Conservation (phyloP, 441 rosid genomes). For the Monsonia emarginata region DNA sequence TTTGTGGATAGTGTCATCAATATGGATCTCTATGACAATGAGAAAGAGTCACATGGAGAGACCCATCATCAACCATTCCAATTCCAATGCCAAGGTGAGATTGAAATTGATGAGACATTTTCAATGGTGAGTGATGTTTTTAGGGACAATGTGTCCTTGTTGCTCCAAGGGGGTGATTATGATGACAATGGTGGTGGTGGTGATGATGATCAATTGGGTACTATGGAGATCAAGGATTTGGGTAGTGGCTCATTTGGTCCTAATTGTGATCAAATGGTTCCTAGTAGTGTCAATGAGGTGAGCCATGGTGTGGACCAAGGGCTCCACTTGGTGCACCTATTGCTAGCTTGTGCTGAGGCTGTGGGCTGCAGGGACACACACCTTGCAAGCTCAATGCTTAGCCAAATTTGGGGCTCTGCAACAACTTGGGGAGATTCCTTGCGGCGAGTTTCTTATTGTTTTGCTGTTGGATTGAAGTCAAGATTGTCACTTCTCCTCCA, state of each 20-base stretch:
- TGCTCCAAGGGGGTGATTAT: too few species aligned
- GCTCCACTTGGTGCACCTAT: constrained; percentile 50
- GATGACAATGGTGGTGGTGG: too few species aligned
- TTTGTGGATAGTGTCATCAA: constrained; percentile 58
- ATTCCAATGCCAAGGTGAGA: constrained; percentile 14
- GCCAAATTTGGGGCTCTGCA: constrained; percentile 38
- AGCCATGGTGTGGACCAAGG: constrained; percentile 51
- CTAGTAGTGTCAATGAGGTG: constrained; percentile 22
- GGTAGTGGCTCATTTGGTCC: too few species aligned
- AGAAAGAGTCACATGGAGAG: background rate
- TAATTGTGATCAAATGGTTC: constrained; percentile 15
- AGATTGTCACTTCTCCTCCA: constrained; percentile 39
- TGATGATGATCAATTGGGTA: constrained; percentile 19
- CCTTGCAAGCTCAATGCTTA: constrained; percentile 41
- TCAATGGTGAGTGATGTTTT: constrained; percentile 16
- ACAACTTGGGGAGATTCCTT: constrained; percentile 43
- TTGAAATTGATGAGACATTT: constrained; percentile 10
- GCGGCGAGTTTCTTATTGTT: constrained; percentile 50
- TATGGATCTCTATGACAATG: constrained; percentile 23
- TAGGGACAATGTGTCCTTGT: constrained; percentile 18
- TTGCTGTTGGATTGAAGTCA: constrained; percentile 42
- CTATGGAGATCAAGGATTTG: too few species aligned
- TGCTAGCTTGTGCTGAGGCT: constrained; percentile 65
- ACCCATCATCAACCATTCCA: constrained; percentile 2
- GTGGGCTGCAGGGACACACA: constrained; percentile 45